phyloP scores from a whole-genome alignment of 768 basidiomycete species.

The Auricularia sp. region DNA sequence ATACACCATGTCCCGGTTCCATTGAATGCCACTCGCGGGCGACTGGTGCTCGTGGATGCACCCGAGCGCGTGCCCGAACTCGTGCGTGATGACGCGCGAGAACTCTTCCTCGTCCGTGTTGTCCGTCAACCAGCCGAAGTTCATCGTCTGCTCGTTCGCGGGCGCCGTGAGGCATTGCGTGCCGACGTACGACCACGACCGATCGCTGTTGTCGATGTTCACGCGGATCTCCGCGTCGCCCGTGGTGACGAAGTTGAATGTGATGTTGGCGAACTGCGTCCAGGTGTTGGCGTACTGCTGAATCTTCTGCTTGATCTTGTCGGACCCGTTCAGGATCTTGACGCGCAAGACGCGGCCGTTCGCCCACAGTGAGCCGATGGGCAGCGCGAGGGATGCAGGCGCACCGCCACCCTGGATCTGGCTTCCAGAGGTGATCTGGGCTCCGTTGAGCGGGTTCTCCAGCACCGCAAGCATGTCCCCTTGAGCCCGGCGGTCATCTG shows the following conservation, averaged over 20 bases:
- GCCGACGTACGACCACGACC: background rate
- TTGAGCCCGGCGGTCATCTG: background rate
- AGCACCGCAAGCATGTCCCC: background rate
- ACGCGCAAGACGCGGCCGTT: background rate
- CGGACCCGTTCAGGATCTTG: background rate
- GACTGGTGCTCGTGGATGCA: constrained; percentile 21
- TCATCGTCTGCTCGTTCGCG: background rate
- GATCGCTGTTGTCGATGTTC: background rate
- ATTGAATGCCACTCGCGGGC: constrained; percentile 7
- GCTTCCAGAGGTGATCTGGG: background rate
- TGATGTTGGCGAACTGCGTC: background rate
- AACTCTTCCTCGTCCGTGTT: background rate
- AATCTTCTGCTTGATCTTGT: background rate
- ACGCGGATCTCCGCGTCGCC: background rate
- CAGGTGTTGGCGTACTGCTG: background rate
- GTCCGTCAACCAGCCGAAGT: background rate
- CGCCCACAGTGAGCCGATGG: background rate
- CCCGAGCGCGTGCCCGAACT: constrained; percentile 21
- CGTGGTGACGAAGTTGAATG: background rate
- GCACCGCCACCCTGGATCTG: too few relatives aligned
- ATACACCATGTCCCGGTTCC: background rate
- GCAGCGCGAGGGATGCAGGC: background rate
- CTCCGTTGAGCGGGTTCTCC: background rate
- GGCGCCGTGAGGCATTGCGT: background rate
- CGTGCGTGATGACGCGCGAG: constrained; percentile 15